phyloP scores from a whole-genome alignment of 1,139 yeast genomes.

The Blastobotrys proliferans region DNA sequence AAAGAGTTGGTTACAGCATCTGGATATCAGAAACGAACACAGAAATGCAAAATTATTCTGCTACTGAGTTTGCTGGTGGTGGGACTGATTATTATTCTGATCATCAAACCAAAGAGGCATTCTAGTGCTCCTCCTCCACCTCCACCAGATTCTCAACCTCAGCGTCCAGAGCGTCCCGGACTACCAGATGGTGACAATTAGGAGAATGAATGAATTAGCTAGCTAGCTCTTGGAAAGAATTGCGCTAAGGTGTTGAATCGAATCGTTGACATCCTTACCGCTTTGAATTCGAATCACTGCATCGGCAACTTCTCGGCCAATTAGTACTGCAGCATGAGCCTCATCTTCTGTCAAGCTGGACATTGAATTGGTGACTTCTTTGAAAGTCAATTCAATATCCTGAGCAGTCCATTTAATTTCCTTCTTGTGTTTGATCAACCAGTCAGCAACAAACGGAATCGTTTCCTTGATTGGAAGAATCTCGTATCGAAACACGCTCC shows the following conservation, averaged over 20 bases:
- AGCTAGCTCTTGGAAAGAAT: constrained; percentile 5
- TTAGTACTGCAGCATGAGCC: constrained; percentile 18
- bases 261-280: constrained; percentile 22
- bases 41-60: constrained; percentile 84
- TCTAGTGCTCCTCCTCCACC: constrained; percentile 15
- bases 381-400: constrained; percentile 22
- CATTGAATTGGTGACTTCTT: constrained; percentile 20
- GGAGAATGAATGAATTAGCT: too few relatives aligned
- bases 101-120: constrained; percentile 57
- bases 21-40: constrained; percentile 78
- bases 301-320: constrained; percentile 22
- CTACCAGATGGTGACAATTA: constrained; percentile 1
- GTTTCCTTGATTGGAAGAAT: constrained; percentile 24
- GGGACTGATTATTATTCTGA: constrained; percentile 63
- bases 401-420: constrained; percentile 21
- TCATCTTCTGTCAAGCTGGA: constrained; percentile 17
- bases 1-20: constrained; percentile 74
- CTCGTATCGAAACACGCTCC: constrained; percentile 25
- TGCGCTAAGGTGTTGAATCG: constrained; percentile 16
- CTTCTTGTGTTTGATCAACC: constrained; percentile 23
- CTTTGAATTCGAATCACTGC: constrained; percentile 22
- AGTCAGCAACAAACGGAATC: constrained; percentile 21
- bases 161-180: constrained; percentile 14
- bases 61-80: constrained; percentile 66
- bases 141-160: constrained; percentile 18